phyloP scores from a whole-genome alignment of 2,329 filamentous ascomycete genomes.

The Cladosporium austrohemisphaericum region DNA sequence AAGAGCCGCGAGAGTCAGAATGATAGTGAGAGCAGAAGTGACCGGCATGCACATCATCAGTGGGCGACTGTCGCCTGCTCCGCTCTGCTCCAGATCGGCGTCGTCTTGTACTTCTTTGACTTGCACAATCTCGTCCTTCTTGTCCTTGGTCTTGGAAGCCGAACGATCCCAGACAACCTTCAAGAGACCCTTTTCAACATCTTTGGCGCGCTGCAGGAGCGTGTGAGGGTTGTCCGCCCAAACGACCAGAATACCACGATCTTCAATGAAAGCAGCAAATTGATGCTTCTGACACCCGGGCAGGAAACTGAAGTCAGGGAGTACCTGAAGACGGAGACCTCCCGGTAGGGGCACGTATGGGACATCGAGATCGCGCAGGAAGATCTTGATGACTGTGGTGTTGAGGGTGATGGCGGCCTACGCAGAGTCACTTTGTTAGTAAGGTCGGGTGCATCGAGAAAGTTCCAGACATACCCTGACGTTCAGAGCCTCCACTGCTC shows the following conservation, averaged over 20 bases:
- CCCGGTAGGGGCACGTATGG: slow-evolving; percentile 57
- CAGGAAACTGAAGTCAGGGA: slow-evolving; percentile 55
- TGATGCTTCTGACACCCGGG: slow-evolving; percentile 61
- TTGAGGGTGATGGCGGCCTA: slow-evolving; percentile 66
- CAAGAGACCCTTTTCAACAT: slow-evolving; percentile 53
- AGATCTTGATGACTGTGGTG: slow-evolving; percentile 60
- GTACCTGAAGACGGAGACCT: slow-evolving; percentile 59
- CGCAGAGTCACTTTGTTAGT: slow-evolving; percentile 9
- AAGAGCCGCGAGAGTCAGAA: slow-evolving; percentile 51
- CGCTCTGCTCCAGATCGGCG: slow-evolving; percentile 37
- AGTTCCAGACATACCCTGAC: slow-evolving; percentile 46
- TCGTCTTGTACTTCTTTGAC: slow-evolving; percentile 32
- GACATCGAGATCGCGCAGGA: slow-evolving; percentile 49
- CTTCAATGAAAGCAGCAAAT: slow-evolving; percentile 61
- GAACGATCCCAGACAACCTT: slow-evolving; percentile 56
- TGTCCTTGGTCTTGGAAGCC: slow-evolving; percentile 39
- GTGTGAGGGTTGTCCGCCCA: slow-evolving; percentile 62
- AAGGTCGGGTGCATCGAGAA: neutral
- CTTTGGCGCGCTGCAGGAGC: slow-evolving; percentile 50
- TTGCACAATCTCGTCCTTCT: slow-evolving; percentile 39
- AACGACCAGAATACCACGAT: slow-evolving; percentile 56
- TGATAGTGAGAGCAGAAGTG: slow-evolving; percentile 52
- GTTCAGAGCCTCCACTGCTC: slow-evolving; percentile 49
- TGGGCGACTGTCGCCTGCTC: slow-evolving; percentile 35
- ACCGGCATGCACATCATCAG: slow-evolving; percentile 51